A percentile compares a stretch with the other conserved stretches of the same genome.
Evolutionary conservation across 768 basidiomycete genomes (phyloP).

Genomic region (Sarcomyxa edulis): DNA sequence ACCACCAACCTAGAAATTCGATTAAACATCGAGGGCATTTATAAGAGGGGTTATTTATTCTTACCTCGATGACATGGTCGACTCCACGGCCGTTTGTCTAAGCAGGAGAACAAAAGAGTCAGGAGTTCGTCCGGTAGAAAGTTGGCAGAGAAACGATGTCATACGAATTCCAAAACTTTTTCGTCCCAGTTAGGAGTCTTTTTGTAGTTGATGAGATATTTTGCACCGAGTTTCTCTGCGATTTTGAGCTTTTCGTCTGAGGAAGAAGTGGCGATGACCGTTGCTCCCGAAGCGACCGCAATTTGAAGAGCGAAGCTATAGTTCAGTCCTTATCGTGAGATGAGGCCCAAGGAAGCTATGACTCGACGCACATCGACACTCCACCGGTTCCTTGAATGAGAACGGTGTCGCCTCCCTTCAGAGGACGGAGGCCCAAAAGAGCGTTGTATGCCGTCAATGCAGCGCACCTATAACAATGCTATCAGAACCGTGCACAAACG

Average conservation of each 20-base stretch:
- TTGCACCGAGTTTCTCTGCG: constrained; percentile 45
- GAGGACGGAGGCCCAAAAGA: constrained; percentile 38
- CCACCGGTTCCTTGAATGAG: constrained; percentile 54
- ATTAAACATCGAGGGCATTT: constrained; percentile 16
- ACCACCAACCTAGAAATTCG: constrained; percentile 47
- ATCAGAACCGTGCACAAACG: not conserved
- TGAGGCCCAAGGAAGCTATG: not conserved
- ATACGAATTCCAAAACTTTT: constrained; percentile 38
- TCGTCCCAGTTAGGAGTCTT: constrained; percentile 53
- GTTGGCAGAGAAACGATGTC: constrained; percentile 9
- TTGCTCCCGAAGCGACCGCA: constrained; percentile 57
- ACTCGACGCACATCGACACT: constrained; percentile 39
- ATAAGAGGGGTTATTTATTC: constrained; percentile 1
- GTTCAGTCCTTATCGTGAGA: constrained; percentile 1
- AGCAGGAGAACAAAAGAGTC: not conserved
- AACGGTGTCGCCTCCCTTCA: constrained; percentile 57
- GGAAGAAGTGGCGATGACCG: constrained; percentile 63
- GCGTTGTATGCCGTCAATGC: constrained; percentile 64
- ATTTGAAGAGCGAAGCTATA: constrained; percentile 52
- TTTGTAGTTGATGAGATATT: constrained; percentile 59
- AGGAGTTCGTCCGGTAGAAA: not conserved
- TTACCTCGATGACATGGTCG: constrained; percentile 33
- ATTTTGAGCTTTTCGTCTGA: constrained; percentile 57
- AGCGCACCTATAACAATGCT: constrained; percentile 34
- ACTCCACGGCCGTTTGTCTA: constrained; percentile 34